These are phyloP conservation scores for Sanghuangporus sanghuang DNA, from an alignment of 1,284 basidiomycete genomes.

Conservation along the genomic window DNA sequence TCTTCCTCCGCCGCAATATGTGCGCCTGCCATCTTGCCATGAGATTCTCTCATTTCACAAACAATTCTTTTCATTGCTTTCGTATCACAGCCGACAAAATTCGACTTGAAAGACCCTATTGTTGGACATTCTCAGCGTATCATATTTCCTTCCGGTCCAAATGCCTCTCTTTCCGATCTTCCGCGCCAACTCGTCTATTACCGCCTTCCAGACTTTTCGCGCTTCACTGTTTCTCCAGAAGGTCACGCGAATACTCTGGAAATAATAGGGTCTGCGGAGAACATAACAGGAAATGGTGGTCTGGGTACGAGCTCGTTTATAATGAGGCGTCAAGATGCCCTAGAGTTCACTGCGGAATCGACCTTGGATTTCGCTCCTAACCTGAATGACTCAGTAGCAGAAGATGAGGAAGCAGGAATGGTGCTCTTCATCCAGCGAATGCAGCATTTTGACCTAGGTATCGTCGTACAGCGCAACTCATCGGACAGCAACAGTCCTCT, in stretches of 20 bases:
- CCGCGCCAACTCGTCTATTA: constrained; percentile 29
- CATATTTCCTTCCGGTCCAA: constrained; percentile 22
- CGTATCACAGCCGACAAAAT: not conserved
- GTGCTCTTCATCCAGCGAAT: constrained; percentile 19
- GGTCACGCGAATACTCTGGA: constrained; percentile 25
- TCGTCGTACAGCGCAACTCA: constrained; percentile 1
- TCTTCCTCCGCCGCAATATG: constrained; percentile 7
- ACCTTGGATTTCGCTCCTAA: constrained; percentile 11
- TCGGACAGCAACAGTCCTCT: not conserved
- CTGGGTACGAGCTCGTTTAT: constrained; percentile 20
- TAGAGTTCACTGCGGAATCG: constrained; percentile 18
- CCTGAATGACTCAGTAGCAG: not conserved
- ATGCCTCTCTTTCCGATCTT: constrained; percentile 13
- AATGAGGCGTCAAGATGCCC: constrained; percentile 18
- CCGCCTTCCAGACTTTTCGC: constrained; percentile 25
- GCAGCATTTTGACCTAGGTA: constrained; percentile 21
- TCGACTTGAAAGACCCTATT: constrained; percentile 4
- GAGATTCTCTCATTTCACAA: not conserved
- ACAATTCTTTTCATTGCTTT: not conserved
- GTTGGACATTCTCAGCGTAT: constrained; percentile 25
- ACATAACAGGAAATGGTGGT: constrained; percentile 24
- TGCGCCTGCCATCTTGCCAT: not conserved
- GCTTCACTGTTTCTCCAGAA: constrained; percentile 25
- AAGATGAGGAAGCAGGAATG: constrained; percentile 20
- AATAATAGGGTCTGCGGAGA: constrained; percentile 25